Conservation (phyloP, 306 rosid genomes). For the Lupinus albus region DNA sequence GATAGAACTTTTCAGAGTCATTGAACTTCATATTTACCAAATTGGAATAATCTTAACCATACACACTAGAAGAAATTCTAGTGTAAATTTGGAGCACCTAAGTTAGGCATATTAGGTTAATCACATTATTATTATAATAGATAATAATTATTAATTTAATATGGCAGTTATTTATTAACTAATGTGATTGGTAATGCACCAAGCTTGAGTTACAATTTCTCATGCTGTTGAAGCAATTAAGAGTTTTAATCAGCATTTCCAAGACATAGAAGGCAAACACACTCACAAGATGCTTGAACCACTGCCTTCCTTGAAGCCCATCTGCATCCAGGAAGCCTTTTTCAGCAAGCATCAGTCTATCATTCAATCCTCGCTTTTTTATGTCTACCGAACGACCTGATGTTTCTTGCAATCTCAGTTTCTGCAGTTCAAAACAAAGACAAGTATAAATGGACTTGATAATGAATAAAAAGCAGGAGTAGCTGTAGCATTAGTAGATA, state of each 20-base stretch:
- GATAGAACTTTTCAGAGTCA: background rate
- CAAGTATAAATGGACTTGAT: background rate
- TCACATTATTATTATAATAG: too few species aligned
- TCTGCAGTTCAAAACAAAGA: conserved; percentile 48
- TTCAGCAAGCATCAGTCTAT: conserved; percentile 74
- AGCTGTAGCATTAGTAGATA: background rate
- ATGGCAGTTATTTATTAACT: too few species aligned
- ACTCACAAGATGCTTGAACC: conserved; percentile 97
- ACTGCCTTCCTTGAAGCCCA: conserved; percentile 63
- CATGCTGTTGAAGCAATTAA: background rate
- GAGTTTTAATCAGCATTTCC: conserved; percentile 5
- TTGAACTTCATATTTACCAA: too few species aligned
- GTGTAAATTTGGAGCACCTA: background rate
- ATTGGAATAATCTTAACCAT: too few species aligned
- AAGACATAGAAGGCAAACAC: conserved; percentile 20
- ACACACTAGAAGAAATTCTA: too few species aligned
- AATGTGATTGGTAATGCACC: background rate
- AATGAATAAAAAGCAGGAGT: background rate
- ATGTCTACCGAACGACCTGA: conserved; percentile 40
- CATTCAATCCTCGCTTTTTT: conserved; percentile 73
- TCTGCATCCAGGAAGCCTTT: conserved; percentile 76
- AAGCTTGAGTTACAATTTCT: background rate
- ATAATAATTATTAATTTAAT: too few species aligned
- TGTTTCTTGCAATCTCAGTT: conserved; percentile 51
- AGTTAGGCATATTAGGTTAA: background rate